A percentile compares a stretch with the other conserved stretches of the same genome.
Evolutionary conservation across 2,329 filamentous ascomycete species (phyloP).

Genomic region (Calonectria fujianensis): DNA sequence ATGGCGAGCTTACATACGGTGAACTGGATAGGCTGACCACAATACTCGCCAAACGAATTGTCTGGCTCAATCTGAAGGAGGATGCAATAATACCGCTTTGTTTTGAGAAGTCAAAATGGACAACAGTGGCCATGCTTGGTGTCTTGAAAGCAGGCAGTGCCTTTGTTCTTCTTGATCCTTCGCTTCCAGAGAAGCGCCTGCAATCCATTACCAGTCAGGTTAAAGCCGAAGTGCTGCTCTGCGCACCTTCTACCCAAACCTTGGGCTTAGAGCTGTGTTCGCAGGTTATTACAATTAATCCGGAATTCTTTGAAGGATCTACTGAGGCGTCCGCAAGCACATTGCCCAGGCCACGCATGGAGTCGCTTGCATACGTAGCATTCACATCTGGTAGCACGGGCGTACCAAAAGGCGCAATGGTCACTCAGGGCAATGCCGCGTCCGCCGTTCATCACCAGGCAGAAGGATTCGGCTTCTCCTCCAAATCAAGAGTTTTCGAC

Average conservation of each 20-base stretch:
- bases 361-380: neutral
- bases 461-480: neutral
- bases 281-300: neutral
- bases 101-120: neutral
- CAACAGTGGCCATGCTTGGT: neutral
- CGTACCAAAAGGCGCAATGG: neutral
- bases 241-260: neutral
- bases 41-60: neutral
- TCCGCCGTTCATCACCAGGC: conserved; percentile 23
- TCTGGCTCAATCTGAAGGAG: neutral
- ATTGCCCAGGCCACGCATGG: neutral
- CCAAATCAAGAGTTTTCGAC: conserved; percentile 31
- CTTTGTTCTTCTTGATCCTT: neutral
- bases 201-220: neutral
- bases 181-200: neutral
- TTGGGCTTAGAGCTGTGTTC: neutral
- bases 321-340: too few relatives aligned
- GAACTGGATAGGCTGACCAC: neutral
- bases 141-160: neutral
- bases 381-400: conserved; percentile 5
- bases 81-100: neutral
- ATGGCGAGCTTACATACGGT: neutral
- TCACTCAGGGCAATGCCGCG: neutral
- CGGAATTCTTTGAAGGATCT: neutral
- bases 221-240: neutral